Percentiles rank a stretch among this genome's conserved stretches.
phyloP scores from a whole-genome alignment of 1,284 basidiomycete species.

The Leccinum angustisporum region DNA sequence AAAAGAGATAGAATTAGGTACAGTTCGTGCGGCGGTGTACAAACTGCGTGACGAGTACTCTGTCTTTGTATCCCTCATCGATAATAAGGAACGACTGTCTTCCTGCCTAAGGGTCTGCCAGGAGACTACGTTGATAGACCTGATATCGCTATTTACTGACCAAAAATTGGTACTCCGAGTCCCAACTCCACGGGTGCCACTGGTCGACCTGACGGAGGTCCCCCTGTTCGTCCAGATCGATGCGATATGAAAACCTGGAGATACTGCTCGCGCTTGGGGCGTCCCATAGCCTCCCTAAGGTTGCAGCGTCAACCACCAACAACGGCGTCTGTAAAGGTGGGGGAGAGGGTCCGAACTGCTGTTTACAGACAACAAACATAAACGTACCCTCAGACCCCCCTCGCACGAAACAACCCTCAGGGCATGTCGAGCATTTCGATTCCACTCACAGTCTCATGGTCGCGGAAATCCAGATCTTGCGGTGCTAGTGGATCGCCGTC shows the following conservation, averaged over 20 bases:
- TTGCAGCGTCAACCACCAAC: not conserved
- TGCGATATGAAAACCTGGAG: not conserved
- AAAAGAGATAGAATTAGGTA: not conserved
- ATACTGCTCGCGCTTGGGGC: not conserved
- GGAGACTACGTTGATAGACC: not conserved
- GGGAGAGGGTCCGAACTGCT: not conserved
- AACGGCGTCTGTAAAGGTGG: not conserved
- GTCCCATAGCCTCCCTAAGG: not conserved
- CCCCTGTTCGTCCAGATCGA: not conserved
- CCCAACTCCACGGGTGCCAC: not conserved
- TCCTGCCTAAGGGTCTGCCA: no score
- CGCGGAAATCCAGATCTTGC: not conserved
- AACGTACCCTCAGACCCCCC: no score
- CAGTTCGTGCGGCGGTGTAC: not conserved
- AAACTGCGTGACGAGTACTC: not conserved
- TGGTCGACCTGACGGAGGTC: not conserved
- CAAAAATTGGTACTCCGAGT: not conserved
- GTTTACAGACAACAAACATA: not conserved
- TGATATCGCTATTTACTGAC: not conserved
- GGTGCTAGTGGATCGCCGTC: not conserved
- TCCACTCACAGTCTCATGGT: not conserved
- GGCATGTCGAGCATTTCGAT: not conserved
- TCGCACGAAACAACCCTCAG: no score
- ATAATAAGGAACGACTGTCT: no score
- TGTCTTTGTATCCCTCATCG: not conserved